Base-by-base conservation (phyloP, 257 asterid genomes). In the Hygrophila difformis region DNA sequence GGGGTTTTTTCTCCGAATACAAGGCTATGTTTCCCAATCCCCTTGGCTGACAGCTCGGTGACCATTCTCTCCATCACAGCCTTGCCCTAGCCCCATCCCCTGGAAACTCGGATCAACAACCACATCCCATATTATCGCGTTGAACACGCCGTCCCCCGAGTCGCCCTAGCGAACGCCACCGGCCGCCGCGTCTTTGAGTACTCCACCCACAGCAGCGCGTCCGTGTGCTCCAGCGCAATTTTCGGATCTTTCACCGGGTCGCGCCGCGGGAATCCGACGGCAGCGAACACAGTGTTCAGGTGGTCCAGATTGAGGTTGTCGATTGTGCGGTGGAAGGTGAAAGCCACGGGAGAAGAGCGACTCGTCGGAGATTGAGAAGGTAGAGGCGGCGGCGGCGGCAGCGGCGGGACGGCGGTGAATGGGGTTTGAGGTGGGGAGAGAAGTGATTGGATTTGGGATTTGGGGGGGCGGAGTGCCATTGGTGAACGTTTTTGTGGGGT, bases 1-100 rank as follows among this genome's bases (percentile, higher is more conserved):
- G 86, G 76, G 96, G 94, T n/a, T n/a, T n/a, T n/a, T n/a, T n/a
- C 94, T 89, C 98, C 69, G 96, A 79, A 63, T 89, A 89, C 63
- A 85, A 44, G 0, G 84, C 96, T 35, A 89, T 89, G 38, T n/a
- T 89, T 89, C 0, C 45, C 69, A 0, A 89, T 79, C 43, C 98
- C 98, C 55, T 75, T 85, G 4, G 68, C 77, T 39, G 71, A 64
- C 85, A 85, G 74, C 49, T 53, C 78, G 26, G 65, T 50, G 41
- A 85, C 68, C 49, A 89, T 47, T 15, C 94, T 63, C 63, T 89
- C 96, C 94, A 89, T 82, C 55, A 82, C 96, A 43, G 94, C 98
- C 70, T 89, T 89, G n/a, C 8, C 98, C 98, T 45, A 89, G 45
- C 0, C 96, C 94, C 26, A 82, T 52, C 63, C 98, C 98, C 53